phyloP scores from a whole-genome alignment of 768 basidiomycete genomes.

The Trametes meyenii region DNA sequence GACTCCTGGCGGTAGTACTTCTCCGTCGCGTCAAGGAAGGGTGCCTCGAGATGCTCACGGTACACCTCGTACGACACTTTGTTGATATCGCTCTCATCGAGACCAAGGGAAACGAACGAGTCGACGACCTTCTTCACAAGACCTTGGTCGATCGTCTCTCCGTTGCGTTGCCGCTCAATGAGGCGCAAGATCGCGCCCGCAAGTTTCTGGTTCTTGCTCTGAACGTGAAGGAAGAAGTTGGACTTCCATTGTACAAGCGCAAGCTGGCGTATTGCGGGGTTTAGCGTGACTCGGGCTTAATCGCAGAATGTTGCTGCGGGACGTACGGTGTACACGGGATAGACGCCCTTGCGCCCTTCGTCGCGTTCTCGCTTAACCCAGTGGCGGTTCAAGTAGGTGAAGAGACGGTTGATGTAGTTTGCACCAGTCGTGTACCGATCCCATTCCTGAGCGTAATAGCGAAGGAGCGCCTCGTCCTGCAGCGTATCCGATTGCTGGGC shows the following conservation, averaged over 20 bases:
- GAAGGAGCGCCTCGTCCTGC: conserved; percentile 84
- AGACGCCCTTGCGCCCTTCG: conserved; percentile 93
- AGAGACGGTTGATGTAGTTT: conserved; percentile 95
- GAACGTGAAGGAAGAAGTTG: conserved; percentile 89
- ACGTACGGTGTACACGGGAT: conserved; percentile 92
- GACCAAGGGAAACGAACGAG: conserved; percentile 91
- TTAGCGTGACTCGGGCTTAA: not conserved
- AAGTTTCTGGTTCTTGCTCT: conserved; percentile 78
- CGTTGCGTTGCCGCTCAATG: conserved; percentile 93
- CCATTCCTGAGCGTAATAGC: conserved; percentile 94
- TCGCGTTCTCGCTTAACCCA: conserved; percentile 99
- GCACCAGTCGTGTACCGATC: conserved; percentile 96
- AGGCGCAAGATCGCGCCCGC: conserved; percentile 86
- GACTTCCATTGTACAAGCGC: conserved; percentile 96
- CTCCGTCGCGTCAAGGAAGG: conserved; percentile 88
- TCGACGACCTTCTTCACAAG: conserved; percentile 94
- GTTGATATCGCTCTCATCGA: conserved; percentile 91
- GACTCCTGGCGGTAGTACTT: conserved; percentile 93
- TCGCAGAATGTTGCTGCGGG: conserved; percentile 4
- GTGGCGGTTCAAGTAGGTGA: conserved; percentile 97
- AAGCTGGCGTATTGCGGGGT: conserved; percentile 50
- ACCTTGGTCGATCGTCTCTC: conserved; percentile 90
- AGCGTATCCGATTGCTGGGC: conserved; percentile 73
- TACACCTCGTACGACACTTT: conserved; percentile 94
- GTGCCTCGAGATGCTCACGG: conserved; percentile 84